Evolutionary conservation across 176 grass and related monocot genomes (phyloP).

Genomic region (Zizania latifolia): DNA sequence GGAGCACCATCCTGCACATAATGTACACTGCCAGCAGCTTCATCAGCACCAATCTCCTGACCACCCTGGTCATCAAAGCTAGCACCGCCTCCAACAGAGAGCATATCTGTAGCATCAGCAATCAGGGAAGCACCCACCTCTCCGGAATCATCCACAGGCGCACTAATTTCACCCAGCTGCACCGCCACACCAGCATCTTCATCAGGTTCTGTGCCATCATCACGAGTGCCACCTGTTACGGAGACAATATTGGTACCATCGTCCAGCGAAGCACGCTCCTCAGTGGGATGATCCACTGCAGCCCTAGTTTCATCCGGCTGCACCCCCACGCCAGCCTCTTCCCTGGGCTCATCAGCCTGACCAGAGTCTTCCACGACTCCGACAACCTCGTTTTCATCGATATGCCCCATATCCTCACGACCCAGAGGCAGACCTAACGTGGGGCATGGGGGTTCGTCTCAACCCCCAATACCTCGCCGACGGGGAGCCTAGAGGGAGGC

Average conservation of each 20-base stretch:
- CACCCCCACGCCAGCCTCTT: background rate
- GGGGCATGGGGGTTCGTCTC: background rate
- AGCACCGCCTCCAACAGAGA: background rate
- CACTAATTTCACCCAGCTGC: too few relatives aligned
- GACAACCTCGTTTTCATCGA: background rate
- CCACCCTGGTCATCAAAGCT: constrained; percentile 7
- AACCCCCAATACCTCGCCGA: background rate
- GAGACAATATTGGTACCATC: background rate
- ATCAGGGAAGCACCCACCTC: background rate
- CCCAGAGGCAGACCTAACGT: background rate
- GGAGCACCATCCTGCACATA: constrained; percentile 13
- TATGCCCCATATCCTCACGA: constrained; percentile 20
- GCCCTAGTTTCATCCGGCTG: background rate
- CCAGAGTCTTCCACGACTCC: background rate
- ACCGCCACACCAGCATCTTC: background rate
- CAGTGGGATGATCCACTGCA: background rate
- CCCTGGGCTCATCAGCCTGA: background rate
- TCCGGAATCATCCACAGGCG: background rate
- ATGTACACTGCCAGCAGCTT: background rate
- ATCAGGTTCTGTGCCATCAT: background rate
- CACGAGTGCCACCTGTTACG: background rate
- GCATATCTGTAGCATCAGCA: constrained; percentile 3
- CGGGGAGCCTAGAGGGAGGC: background rate
- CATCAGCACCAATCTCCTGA: constrained; percentile 2
- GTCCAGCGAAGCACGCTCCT: background rate